Base-by-base conservation (phyloP, 2,329 filamentous ascomycete species). In the Calycina herbarum region DNA sequence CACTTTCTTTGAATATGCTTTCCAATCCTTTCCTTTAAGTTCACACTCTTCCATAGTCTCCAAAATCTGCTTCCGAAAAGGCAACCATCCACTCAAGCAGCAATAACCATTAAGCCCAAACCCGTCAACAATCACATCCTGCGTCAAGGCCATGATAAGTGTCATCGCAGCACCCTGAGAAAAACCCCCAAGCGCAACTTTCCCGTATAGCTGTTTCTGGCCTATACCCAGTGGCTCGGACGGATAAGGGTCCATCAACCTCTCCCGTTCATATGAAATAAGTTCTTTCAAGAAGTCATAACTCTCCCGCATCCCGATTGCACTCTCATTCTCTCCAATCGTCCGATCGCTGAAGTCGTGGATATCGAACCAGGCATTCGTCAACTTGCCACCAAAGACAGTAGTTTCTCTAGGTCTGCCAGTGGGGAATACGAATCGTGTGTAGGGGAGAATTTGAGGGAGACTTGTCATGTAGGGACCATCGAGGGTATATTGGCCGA, bases 381-480 rank as follows among this genome's bases (percentile, higher is more conserved):
- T 69, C 11, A 65, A n/a, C 4, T 40, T 65, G 1, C 69, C 69
- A 3, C 61, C 59, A 54, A 74, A 72, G 0, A 73, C 70, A 5
- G 69, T 74, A 1, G 66, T 70, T 1, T 45, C 31, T 17, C 66
- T 57, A 0, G 62, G 35, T 2, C 35, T 57, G 2, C 70, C 72
- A 0, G 71, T 70, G 3, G 72, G 71, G 42, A 73, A 73, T 13
- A 71, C 45, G 48, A 73, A 66, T 65, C 66, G 71, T 2, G 64
- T 67, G 66, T 35, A 31, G 42, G 70, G 67, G 31, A 67, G 51
- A 11, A 11, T 11, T 24, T 15, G 35, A 40, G 51, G 4, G 38
- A 8, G 8, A 33, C 8, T 58, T 35, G 6, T 27, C 40, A 78
- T 77, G 5, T 79, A 73, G 76, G 73, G 77, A 42, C 74, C 71